Base-by-base conservation (phyloP, 2,329 filamentous ascomycete species). In the Fusarium neocosmosporiellum region DNA sequence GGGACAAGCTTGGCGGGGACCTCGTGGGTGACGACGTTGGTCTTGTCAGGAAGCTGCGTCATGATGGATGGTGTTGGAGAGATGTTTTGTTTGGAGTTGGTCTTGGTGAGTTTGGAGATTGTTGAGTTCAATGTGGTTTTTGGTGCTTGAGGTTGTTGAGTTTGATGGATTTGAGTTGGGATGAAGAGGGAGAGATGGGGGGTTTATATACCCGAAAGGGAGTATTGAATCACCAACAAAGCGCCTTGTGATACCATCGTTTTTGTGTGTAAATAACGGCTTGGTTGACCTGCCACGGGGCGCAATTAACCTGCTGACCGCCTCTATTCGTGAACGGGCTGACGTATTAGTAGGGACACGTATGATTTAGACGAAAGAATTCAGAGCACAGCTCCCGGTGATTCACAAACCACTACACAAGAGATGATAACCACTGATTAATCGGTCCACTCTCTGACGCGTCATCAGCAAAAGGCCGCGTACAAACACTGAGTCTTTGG, bases 31-130 rank as follows among this genome's bases (percentile, higher is more conserved):
- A 20, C 29, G 37, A 29, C n/a, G 27, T 59, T n/a, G 57, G 18
- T 46, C 39, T 46, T 59, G 57, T 59, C 57, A 29, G 57, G 39
- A 59, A 59, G 57, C 29, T 59, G 57, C 57, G 41, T 59, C 24
- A 46, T 59, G 57, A 11, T 46, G 57, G 37, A 46, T 33, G 39
- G 20, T 33, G 29, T 31, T 46, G 37, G 55, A 22, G 53, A 24
- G 18, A 53, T 53, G 27, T 20, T 20, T 22, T 18, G 31, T 22
- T 33, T 55, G 31, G 27, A 14, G 53, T 24, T 55, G 16, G 31
- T 36, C 27, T 54, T 22, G 33, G 53, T 36, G 20, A 11, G 20
- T 16, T 18, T 55, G 53, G 33, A 20, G 20, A 14, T 22, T 55
- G 53, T 24, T 24, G 53, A 36, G 31, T 14, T 33, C n/a, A 18